Percentiles rank a stretch among this genome's conserved stretches.
These are phyloP conservation scores for Nyssa sinensis DNA, from an alignment of 148 eudicot species.

Conservation along the genomic window DNA sequence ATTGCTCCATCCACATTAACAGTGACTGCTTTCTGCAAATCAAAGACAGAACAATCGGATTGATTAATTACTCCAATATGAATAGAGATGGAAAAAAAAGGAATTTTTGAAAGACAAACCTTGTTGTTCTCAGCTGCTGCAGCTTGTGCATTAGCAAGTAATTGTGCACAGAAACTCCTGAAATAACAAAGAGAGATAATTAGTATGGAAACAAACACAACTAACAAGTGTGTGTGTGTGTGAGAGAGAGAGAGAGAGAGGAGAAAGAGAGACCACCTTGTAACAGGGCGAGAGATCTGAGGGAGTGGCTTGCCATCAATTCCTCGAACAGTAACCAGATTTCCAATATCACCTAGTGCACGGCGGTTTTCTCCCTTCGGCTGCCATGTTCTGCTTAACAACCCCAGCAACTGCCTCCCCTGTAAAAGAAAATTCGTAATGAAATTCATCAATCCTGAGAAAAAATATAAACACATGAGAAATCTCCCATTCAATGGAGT, in stretches of 20 bases:
- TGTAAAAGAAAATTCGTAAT: conserved; percentile 7
- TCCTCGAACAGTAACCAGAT: conserved; percentile 44
- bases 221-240: background rate
- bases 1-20: conserved; percentile 22
- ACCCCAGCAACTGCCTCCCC: conserved; percentile 42
- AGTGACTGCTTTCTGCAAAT: conserved; percentile 25
- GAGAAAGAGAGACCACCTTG: conserved; percentile 38
- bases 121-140: conserved; percentile 50
- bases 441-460: background rate
- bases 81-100: conserved; percentile 1
- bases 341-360: conserved; percentile 62
- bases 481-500: no score
- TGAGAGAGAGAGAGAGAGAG: background rate
- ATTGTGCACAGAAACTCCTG: conserved; percentile 56
- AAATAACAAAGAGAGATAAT: background rate
- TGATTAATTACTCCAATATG: background rate
- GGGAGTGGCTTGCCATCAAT: conserved; percentile 40
- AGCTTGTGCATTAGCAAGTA: conserved; percentile 75
- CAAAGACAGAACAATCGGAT: background rate
- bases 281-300: conserved; percentile 33
- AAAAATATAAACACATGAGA: no score
- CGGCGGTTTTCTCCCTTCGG: conserved; percentile 51
- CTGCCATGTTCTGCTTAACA: conserved; percentile 48
- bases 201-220: no score
- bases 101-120: conserved; percentile 18